Conservation (phyloP, 805 yeast species). For the Kodamaea hsintzibuensis region DNA sequence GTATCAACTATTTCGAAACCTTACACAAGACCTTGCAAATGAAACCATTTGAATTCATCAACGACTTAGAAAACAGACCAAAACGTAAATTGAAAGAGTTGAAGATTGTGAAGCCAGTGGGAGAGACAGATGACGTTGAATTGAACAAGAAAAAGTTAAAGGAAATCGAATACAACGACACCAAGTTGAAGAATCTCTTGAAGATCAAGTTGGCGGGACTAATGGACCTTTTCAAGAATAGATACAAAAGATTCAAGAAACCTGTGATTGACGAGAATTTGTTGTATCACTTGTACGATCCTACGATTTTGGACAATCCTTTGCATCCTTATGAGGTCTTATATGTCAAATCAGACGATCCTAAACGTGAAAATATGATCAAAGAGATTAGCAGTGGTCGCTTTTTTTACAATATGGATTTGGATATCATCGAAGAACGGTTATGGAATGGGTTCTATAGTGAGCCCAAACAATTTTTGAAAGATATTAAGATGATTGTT, state of each 20-base stretch:
- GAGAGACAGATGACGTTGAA: slow-evolving; percentile 28
- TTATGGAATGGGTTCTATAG: slow-evolving; percentile 95
- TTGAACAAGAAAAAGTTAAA: slow-evolving; percentile 42
- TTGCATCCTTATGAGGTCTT: slow-evolving; percentile 36
- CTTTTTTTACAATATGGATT: slow-evolving; percentile 80
- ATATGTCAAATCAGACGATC: slow-evolving; percentile 48
- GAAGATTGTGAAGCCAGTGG: slow-evolving; percentile 26
- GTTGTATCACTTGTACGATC: slow-evolving; percentile 77
- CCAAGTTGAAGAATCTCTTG: slow-evolving; percentile 77
- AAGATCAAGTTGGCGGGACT: slow-evolving; percentile 84
- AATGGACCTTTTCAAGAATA: slow-evolving; percentile 83
- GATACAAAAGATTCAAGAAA: slow-evolving; percentile 88
- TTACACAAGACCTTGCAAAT: slow-evolving; percentile 57
- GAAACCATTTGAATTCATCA: slow-evolving; percentile 69
- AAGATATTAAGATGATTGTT: slow-evolving; percentile 82
- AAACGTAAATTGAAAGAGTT: slow-evolving; percentile 46
- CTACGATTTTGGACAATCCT: slow-evolving; percentile 42
- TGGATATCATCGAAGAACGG: slow-evolving; percentile 91
- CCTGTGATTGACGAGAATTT: slow-evolving; percentile 82
- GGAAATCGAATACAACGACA: slow-evolving; percentile 63
- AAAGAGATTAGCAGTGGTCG: slow-evolving; percentile 76
- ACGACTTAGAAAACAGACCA: slow-evolving; percentile 61
- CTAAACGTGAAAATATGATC: slow-evolving; percentile 65
- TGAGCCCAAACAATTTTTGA: slow-evolving; percentile 86
- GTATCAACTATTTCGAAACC: slow-evolving; percentile 55